Percentiles rank a stretch among this genome's conserved stretches.
Evolutionary conservation across 2,329 filamentous ascomycete species (phyloP).

Genomic region (Colletotrichum sansevieriae): DNA sequence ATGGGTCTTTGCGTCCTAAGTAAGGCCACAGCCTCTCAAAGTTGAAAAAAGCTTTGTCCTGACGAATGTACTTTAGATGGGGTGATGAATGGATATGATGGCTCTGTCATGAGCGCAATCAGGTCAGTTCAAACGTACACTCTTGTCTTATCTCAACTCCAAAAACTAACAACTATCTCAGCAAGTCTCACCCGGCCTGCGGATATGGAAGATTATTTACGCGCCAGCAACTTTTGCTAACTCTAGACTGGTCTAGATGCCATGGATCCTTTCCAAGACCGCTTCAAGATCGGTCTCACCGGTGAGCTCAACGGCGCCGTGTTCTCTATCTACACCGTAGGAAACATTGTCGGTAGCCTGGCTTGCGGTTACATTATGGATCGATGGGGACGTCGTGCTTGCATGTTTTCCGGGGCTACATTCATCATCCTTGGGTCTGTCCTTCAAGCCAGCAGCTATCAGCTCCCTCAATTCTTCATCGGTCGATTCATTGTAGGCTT

Average conservation of each 20-base stretch:
- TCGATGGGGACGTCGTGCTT: slow-evolving; percentile 40
- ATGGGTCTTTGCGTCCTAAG: slow-evolving; percentile 43
- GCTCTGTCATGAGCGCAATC: slow-evolving; percentile 43
- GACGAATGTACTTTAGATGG: neutral
- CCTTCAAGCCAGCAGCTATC: slow-evolving; percentile 41
- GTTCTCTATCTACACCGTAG: slow-evolving; percentile 43
- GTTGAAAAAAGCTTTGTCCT: neutral
- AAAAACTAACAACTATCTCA: too few relatives aligned
- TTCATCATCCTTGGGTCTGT: slow-evolving; percentile 41
- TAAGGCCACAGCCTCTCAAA: neutral
- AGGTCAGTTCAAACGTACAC: neutral
- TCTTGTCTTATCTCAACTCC: too few relatives aligned
- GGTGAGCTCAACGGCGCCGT: slow-evolving; percentile 38
- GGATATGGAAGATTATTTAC: too few relatives aligned
- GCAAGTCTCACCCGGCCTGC: too few relatives aligned
- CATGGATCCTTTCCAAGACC: slow-evolving; percentile 41
- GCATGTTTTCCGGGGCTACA: neutral
- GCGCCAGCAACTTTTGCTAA: too few relatives aligned
- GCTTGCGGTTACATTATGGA: slow-evolving; percentile 43
- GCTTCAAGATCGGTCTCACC: slow-evolving; percentile 40
- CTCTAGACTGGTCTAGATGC: slow-evolving; percentile 7
- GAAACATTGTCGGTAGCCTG: slow-evolving; percentile 39
- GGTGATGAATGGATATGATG: slow-evolving; percentile 40
- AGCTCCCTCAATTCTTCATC: slow-evolving; percentile 42
- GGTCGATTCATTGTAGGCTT: slow-evolving; percentile 42